These are phyloP conservation scores for Amylostereum areolatum DNA, from an alignment of 1,284 basidiomycete genomes.

Conservation along the genomic window DNA sequence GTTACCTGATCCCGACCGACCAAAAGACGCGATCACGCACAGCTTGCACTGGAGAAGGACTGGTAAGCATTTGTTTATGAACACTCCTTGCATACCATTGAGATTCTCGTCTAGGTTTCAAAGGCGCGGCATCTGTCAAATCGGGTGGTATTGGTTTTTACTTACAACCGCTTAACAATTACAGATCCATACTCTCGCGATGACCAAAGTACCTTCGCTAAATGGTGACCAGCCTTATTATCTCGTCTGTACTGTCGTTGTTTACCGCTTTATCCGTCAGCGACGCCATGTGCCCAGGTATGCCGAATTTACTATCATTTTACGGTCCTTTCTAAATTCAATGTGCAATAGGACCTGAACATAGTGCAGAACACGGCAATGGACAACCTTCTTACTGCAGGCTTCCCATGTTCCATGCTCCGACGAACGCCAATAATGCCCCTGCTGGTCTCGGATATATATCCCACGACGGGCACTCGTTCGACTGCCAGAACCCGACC, in stretches of 20 bases:
- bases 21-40: slow-evolving; percentile 54
- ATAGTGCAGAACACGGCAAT: slow-evolving; percentile 28
- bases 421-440: slow-evolving; percentile 22
- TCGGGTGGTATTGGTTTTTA: too few species aligned
- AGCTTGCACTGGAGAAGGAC: slow-evolving; percentile 49
- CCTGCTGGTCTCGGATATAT: slow-evolving; percentile 37
- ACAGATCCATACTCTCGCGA: slow-evolving; percentile 54
- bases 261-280: slow-evolving; percentile 20
- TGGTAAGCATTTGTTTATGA: slow-evolving; percentile 29
- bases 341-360: slow-evolving; percentile 38
- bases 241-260: background rate
- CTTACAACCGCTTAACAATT: background rate
- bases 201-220: slow-evolving; percentile 44
- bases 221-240: slow-evolving; percentile 38
- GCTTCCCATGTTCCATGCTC: slow-evolving; percentile 48
- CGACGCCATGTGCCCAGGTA: slow-evolving; percentile 50
- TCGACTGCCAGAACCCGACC: slow-evolving; percentile 49
- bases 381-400: slow-evolving; percentile 51
- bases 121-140: slow-evolving; percentile 15
- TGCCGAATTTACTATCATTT: slow-evolving; percentile 1
- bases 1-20: slow-evolving; percentile 34
- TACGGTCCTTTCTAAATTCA: background rate
- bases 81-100: background rate
- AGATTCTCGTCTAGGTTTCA: slow-evolving; percentile 19
- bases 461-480: slow-evolving; percentile 51